phyloP scores from a whole-genome alignment of 257 asterid species.

The Solanum tarijense region DNA sequence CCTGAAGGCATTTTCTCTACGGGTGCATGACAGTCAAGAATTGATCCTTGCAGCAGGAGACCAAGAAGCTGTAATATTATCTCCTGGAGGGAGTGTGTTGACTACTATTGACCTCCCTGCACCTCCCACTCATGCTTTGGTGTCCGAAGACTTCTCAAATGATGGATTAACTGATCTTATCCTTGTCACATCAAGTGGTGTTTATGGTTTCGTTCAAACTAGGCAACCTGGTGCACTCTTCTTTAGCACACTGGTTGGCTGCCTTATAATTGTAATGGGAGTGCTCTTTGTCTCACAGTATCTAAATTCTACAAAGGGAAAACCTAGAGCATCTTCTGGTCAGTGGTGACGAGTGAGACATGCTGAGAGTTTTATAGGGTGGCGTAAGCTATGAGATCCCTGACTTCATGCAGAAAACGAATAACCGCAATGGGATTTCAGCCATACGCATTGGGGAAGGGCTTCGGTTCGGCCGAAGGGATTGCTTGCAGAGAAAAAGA shows the following conservation, averaged over 20 bases:
- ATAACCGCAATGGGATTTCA: background rate
- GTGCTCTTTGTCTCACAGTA: conserved; percentile 80
- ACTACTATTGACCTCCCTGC: conserved; percentile 72
- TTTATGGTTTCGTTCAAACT: conserved; percentile 88
- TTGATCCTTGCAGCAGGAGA: conserved; percentile 94
- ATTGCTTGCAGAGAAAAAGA: background rate
- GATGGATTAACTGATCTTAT: conserved; percentile 82
- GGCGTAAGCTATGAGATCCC: background rate
- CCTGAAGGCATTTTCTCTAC: conserved; percentile 60
- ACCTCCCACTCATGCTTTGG: conserved; percentile 78
- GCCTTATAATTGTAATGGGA: conserved; percentile 86
- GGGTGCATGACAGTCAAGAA: conserved; percentile 59
- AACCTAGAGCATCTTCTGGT: conserved; percentile 55
- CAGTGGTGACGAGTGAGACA: conserved; percentile 25
- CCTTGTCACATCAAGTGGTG: conserved; percentile 71
- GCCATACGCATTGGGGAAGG: background rate
- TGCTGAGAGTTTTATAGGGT: background rate
- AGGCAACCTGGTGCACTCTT: conserved; percentile 97
- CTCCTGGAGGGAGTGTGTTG: conserved; percentile 76
- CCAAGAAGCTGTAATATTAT: conserved; percentile 73
- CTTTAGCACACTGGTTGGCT: conserved; percentile 94
- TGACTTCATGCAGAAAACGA: background rate
- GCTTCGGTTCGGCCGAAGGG: background rate
- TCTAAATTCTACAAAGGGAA: conserved; percentile 66
- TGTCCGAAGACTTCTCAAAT: conserved; percentile 70